phyloP scores from a whole-genome alignment of 2,329 filamentous ascomycete species.

The Chaetomiaceae sp. region DNA sequence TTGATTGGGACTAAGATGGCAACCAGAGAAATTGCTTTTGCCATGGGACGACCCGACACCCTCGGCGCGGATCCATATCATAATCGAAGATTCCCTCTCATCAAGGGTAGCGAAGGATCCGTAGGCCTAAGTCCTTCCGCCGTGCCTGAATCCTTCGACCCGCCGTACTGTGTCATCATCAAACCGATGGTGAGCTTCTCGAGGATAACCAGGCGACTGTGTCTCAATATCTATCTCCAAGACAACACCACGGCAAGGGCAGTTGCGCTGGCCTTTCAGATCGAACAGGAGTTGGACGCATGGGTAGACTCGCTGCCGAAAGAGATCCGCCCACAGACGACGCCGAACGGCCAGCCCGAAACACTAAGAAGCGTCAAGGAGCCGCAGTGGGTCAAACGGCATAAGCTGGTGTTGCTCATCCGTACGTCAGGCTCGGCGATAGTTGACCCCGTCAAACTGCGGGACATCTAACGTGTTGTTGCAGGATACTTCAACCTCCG shows the following conservation, averaged over 20 bases:
- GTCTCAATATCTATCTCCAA: not conserved
- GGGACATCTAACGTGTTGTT: no score
- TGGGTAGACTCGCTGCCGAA: not conserved
- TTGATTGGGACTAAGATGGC: not conserved
- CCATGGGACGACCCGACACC: not conserved
- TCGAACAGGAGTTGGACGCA: not conserved
- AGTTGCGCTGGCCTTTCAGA: not conserved
- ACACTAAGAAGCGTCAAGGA: not conserved
- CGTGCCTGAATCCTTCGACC: not conserved
- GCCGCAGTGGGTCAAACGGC: not conserved
- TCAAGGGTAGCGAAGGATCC: not conserved
- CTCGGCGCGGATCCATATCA: not conserved
- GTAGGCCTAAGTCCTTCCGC: not conserved
- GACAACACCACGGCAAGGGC: not conserved
- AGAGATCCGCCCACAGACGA: not conserved
- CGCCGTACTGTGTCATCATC: not conserved
- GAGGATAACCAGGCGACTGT: not conserved
- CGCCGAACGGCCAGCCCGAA: not conserved
- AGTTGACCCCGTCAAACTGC: no score
- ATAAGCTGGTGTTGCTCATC: constrained; percentile 2
- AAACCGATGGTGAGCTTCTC: not conserved
- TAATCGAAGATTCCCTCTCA: not conserved
- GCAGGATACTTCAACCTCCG: not conserved
- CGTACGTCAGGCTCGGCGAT: not conserved
- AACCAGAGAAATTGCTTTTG: not conserved